Evolutionary conservation across 352 stramenopile genomes (phyloP), one percentile per base, ranked within the genome.

Genomic region (Globisporangium middletonii): DNA sequence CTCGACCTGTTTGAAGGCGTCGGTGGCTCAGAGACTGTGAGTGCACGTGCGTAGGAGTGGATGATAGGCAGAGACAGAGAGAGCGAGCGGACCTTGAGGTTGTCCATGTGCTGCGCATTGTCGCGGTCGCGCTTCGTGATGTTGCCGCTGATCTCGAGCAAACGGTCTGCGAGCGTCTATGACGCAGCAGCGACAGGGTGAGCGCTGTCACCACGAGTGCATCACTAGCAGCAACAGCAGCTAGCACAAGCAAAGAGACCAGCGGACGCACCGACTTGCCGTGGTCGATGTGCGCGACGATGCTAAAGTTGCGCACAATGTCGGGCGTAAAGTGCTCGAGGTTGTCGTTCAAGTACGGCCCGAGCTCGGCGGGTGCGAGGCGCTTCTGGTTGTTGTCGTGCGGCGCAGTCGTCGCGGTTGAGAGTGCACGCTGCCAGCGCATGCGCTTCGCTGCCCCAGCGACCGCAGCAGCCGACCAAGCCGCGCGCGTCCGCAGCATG

Each of bases 201-300:
- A n/a, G 15, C 41, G n/a, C n/a, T 13, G 41, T n/a, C 23, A 13
- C 8, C 33, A 30, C 7, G 6, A 12, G 33, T 12, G 33, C 33
- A 11, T 38, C 19, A 38, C n/a, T 18, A 6, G 28, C n/a, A 4
- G 9, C 8, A 2, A 53, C 28, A 53, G 7, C n/a, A 23, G 23
- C 23, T 23, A 23, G 23, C 23, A 23, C 23, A 23, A 23, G 23
- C 23, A 23, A 23, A 23, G 12, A 60, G 19, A 33, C 47, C 15
- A 60, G 16, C 12, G 1, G 9, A 77, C 72, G 46, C 57, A 93
- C 83, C 73, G 84, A 94, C 73, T 97, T 97, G 62, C 88, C 88
- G 65, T 97, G 88, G 62, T 97, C 88, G 41, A 97, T 97, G 55
- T 97, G 88, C 15, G 88, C 86, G 38, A 97, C 88, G 63, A 97